phyloP scores from a whole-genome alignment of 495 filamentous ascomycete species.

The Astrocystis sublimbata region DNA sequence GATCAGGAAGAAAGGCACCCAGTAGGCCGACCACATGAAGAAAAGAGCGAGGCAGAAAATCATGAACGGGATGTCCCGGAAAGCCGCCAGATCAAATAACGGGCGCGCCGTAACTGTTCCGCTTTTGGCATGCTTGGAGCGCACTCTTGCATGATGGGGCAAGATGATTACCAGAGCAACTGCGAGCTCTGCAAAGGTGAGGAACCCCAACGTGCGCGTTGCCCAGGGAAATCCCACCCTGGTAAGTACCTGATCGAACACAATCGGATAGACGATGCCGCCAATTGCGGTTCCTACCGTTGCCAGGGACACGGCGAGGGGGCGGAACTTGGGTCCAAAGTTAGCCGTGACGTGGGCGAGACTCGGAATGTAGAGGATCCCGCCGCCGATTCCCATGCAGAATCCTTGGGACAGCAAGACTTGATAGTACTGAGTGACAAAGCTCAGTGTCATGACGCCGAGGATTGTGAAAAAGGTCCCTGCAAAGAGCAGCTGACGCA shows the following conservation, averaged over 20 bases:
- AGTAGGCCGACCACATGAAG: not conserved
- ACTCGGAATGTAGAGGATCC: not conserved
- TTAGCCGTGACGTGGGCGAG: not conserved
- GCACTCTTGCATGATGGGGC: too few species aligned
- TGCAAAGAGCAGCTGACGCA: not conserved
- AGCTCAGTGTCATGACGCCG: not conserved
- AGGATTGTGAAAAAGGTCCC: not conserved
- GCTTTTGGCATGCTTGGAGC: too few species aligned
- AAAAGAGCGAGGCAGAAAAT: not conserved
- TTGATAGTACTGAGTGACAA: not conserved
- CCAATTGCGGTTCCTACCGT: slow-evolving; percentile 58
- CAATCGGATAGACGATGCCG: slow-evolving; percentile 62
- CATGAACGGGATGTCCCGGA: too few species aligned
- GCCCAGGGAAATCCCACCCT: slow-evolving; percentile 29
- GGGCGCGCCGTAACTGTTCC: too few species aligned
- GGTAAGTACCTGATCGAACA: slow-evolving; percentile 57
- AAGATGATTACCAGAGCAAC: too few species aligned
- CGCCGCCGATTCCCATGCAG: not conserved
- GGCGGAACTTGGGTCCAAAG: not conserved
- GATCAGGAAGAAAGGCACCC: not conserved
- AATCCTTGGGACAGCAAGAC: not conserved
- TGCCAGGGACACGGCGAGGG: not conserved
- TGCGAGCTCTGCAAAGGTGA: too few species aligned
- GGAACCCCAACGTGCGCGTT: not conserved
- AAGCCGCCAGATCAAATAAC: too few species aligned